Percentiles rank a stretch among this genome's conserved stretches.
Evolutionary conservation across 306 rosid species (phyloP).

Genomic region (Ceratonia siliqua): DNA sequence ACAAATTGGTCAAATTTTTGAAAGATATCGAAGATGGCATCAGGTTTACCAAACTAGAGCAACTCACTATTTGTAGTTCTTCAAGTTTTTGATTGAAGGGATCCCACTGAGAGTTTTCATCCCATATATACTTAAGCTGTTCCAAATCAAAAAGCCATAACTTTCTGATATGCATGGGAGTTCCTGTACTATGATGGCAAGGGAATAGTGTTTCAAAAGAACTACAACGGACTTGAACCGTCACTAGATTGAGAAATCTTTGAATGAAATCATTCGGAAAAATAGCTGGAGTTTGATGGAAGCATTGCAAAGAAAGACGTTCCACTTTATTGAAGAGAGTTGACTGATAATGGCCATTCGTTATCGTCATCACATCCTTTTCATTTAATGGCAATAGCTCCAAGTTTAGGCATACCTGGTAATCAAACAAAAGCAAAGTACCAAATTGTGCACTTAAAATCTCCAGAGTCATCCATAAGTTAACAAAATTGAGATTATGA

Average conservation of each 20-base stretch:
- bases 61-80: fast-evolving
- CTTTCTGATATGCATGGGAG: not conserved
- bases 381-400: not conserved
- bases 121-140: not conserved
- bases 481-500: not conserved
- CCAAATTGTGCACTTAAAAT: not conserved
- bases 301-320: not conserved
- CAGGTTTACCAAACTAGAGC: not conserved
- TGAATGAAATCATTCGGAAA: not conserved
- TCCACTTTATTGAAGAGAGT: not conserved
- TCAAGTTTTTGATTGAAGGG: not conserved
- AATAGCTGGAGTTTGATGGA: not conserved
- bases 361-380: not conserved
- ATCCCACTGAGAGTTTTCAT: not conserved
- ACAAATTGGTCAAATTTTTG: not conserved
- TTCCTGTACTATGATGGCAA: too few relatives aligned
- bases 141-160: not conserved
- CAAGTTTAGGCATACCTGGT: not conserved
- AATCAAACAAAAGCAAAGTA: not conserved
- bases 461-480: not conserved
- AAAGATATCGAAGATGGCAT: constrained; percentile 3
- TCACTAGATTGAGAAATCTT: not conserved
- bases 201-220: not conserved
- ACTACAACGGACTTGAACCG: not conserved
- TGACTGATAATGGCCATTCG: not conserved